Base-by-base conservation (phyloP, 805 yeast species). In the Hermanozyma aechmeae region DNA sequence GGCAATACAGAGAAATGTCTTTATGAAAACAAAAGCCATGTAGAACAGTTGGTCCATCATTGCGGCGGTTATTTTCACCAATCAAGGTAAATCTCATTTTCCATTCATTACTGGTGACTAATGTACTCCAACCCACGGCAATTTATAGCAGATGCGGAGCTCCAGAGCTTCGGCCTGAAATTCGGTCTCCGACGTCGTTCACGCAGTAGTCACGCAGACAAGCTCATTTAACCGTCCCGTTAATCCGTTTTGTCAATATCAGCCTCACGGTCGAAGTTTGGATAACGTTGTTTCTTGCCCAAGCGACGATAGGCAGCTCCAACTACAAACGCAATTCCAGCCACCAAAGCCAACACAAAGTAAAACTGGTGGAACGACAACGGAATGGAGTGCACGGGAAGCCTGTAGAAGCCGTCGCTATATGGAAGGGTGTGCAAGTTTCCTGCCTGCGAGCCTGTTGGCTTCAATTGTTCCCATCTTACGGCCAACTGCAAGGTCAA, bases 401-500 rank as follows among this genome's bases (percentile, higher is more conserved):
- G 45, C 36, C 41, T 48, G 45, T 62, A 62, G 40, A 58, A 58
- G 2, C 69, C 69, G 33, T 59, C 65, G 2, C 40, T 26, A 29
- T 35, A 61, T 3, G 68, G 68, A 28, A 59, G 47, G 1, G 40
- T 44, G 9, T 30, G 29, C 10, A 42, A 33, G 10, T 24, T 19
- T 2, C 33, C 39, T 10, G 29, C 30, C 5, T 14, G 26, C 2
- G 50, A 40, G n/a, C 49, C 48, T 16, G 22, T 17, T 10, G 42
- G 45, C 17, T 37, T 33, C 25, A 56, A 43, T 24, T 42, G 40
- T 27, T 56, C 55, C 89, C 89, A 80, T 32, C 71, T 60, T 13
- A 72, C 67, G 16, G 77, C 72, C 36, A 80, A 63, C 28, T 61
- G 64, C 18, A 80, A 47, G 7, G 79, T 65, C 31, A 80, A 55